These are phyloP conservation scores for Flaveria trinervia DNA, from an alignment of 129 eudicot species.

Conservation along the genomic window DNA sequence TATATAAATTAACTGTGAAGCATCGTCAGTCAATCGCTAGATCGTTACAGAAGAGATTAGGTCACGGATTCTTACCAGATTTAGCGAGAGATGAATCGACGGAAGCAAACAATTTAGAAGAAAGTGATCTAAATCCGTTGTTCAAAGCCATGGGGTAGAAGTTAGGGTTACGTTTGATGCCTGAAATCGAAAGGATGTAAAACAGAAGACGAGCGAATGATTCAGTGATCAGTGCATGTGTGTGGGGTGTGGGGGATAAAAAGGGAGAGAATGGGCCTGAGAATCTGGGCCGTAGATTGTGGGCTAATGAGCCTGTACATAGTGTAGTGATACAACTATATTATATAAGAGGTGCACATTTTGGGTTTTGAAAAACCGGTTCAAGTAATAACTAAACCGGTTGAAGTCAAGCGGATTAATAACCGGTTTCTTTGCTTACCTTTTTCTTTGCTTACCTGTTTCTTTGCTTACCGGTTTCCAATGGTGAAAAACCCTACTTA, in stretches of 20 bases:
- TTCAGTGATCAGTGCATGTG: background rate
- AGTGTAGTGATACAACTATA: no score
- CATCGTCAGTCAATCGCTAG: conserved; percentile 1
- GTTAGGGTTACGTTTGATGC: conserved; percentile 16
- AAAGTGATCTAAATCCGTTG: conserved; percentile 52
- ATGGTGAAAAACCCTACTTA: no score
- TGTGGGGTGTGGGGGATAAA: background rate
- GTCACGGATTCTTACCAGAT: conserved; percentile 42
- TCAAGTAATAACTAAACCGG: no score
- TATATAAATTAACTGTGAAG: background rate
- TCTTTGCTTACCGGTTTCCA: no score
- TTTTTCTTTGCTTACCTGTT: no score
- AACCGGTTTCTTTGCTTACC: no score
- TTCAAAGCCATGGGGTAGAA: conserved; percentile 61
- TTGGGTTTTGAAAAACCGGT: no score
- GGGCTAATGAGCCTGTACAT: conserved; percentile 11
- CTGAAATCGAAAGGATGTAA: conserved; percentile 14
- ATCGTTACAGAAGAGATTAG: conserved; percentile 19
- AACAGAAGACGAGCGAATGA: conserved; percentile 13
- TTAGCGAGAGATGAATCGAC: conserved; percentile 50
- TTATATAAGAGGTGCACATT: no score
- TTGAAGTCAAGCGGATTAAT: no score
- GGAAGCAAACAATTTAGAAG: conserved; percentile 51
- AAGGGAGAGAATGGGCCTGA: conserved; percentile 21
- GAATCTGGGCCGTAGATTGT: conserved; percentile 19